phyloP scores from a whole-genome alignment of 768 basidiomycete genomes.

The Termitomyces sp. region DNA sequence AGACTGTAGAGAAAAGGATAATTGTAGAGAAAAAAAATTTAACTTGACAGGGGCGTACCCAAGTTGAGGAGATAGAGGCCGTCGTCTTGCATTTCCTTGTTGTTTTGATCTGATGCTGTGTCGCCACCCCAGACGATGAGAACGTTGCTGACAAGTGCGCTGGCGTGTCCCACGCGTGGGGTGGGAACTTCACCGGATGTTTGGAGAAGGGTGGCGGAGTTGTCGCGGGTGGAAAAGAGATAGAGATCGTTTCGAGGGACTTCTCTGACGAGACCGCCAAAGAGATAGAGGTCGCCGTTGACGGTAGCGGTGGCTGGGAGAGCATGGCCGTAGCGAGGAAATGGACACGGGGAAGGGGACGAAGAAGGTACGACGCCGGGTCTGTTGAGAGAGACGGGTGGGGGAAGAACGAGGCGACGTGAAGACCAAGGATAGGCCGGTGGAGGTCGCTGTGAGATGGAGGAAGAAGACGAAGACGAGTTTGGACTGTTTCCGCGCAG shows the following conservation, averaged over 20 bases:
- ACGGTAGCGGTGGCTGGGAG: constrained; percentile 72
- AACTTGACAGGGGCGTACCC: constrained; percentile 47
- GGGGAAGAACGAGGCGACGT: constrained; percentile 62
- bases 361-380: constrained; percentile 60
- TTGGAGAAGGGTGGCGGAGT: constrained; percentile 76
- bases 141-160: constrained; percentile 92
- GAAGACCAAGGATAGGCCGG: constrained; percentile 80
- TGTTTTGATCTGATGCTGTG: constrained; percentile 72
- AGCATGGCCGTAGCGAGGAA: constrained; percentile 95
- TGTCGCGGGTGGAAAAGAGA: constrained; percentile 74
- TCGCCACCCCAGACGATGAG: constrained; percentile 98
- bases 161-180: constrained; percentile 93
- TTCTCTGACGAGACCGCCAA: constrained; percentile 94
- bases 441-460: constrained; percentile 36
- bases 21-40: background rate
- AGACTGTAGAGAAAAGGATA: constrained; percentile 42
- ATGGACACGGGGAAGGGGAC: constrained; percentile 77
- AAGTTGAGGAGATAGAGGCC: constrained; percentile 91
- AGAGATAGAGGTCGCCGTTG: constrained; percentile 91
- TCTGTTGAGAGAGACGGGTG: constrained; percentile 59
- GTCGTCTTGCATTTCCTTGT: constrained; percentile 83
- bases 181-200: constrained; percentile 86
- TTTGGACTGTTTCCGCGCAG: constrained; percentile 14
- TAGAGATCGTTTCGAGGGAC: constrained; percentile 89
- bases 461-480: background rate